Evolutionary conservation across 1,284 basidiomycete species (phyloP).

Genomic region (Phenoliferia sp.): DNA sequence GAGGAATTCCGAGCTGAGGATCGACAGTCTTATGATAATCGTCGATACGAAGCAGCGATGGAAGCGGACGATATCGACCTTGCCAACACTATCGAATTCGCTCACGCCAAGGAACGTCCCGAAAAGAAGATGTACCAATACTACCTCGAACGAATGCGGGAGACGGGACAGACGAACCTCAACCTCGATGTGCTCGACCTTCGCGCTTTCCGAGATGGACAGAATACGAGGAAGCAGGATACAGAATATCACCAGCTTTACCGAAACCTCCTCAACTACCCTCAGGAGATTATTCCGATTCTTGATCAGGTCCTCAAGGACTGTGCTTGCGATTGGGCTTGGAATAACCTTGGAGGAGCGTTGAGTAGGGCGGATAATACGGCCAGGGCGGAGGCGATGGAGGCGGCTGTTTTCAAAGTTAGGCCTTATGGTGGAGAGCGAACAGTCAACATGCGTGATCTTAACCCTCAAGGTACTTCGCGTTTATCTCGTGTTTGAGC

Average conservation of each 20-base stretch:
- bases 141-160: slow-evolving; percentile 79
- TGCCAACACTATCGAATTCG: slow-evolving; percentile 21
- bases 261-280: slow-evolving; percentile 69
- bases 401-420: slow-evolving; percentile 80
- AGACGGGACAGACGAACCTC: slow-evolving; percentile 84
- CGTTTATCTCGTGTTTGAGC: not conserved
- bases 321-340: slow-evolving; percentile 32
- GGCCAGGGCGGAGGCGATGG: slow-evolving; percentile 55
- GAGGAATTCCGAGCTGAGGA: slow-evolving; percentile 93
- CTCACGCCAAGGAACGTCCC: slow-evolving; percentile 34
- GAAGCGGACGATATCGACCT: slow-evolving; percentile 13
- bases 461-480: slow-evolving; percentile 73
- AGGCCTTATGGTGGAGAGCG: slow-evolving; percentile 75
- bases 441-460: slow-evolving; percentile 80
- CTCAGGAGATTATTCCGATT: slow-evolving; percentile 91
- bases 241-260: slow-evolving; percentile 43
- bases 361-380: slow-evolving; percentile 24
- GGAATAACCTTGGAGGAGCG: slow-evolving; percentile 23
- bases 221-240: slow-evolving; percentile 48
- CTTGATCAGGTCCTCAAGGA: slow-evolving; percentile 96
- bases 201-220: slow-evolving; percentile 57
- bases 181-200: slow-evolving; percentile 88
- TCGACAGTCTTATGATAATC: slow-evolving; percentile 61
- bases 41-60: slow-evolving; percentile 8
- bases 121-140: slow-evolving; percentile 61